phyloP scores from a whole-genome alignment of 2,329 filamentous ascomycete species.

The Ceratocystis huliohia region DNA sequence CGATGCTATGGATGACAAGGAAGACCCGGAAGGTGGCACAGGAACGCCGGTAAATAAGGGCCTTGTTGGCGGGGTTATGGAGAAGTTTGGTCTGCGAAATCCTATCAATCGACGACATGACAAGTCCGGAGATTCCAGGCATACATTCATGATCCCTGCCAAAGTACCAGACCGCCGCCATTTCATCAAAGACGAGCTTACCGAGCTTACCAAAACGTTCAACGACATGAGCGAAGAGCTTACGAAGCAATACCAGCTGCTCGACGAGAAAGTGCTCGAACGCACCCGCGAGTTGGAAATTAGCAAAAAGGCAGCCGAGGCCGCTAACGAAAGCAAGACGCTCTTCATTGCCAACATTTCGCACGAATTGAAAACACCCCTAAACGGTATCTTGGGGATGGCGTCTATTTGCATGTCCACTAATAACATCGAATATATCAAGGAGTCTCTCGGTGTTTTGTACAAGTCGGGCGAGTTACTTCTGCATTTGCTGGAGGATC shows the following conservation, averaged over 20 bases:
- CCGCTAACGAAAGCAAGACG: conserved; percentile 95
- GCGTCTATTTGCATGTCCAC: conserved; percentile 88
- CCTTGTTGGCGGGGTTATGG: conserved; percentile 20
- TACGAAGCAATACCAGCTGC: conserved; percentile 67
- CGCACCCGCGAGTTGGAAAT: conserved; percentile 74
- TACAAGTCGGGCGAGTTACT: conserved; percentile 67
- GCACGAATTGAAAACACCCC: conserved; percentile 76
- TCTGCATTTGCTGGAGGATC: conserved; percentile 74
- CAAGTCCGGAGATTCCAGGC: conserved; percentile 31
- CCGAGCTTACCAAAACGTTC: conserved; percentile 71
- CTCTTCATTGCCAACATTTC: conserved; percentile 94
- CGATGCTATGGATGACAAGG: neutral
- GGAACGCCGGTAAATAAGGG: conserved; percentile 1
- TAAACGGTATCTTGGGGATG: conserved; percentile 94
- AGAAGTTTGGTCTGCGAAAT: conserved; percentile 21
- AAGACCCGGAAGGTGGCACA: conserved; percentile 7
- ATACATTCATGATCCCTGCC: conserved; percentile 68
- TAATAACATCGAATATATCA: conserved; percentile 62
- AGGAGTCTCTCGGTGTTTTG: conserved; percentile 72
- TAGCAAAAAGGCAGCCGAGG: conserved; percentile 82
- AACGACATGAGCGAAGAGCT: conserved; percentile 92
- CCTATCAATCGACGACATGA: conserved; percentile 25
- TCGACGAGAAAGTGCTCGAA: conserved; percentile 75
- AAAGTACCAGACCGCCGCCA: conserved; percentile 68
- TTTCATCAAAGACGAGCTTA: conserved; percentile 69